Evolutionary conservation across 202 grass and related monocot genomes (phyloP), one percentile per base, ranked within the genome.

Genomic region (Musa balbisiana): DNA sequence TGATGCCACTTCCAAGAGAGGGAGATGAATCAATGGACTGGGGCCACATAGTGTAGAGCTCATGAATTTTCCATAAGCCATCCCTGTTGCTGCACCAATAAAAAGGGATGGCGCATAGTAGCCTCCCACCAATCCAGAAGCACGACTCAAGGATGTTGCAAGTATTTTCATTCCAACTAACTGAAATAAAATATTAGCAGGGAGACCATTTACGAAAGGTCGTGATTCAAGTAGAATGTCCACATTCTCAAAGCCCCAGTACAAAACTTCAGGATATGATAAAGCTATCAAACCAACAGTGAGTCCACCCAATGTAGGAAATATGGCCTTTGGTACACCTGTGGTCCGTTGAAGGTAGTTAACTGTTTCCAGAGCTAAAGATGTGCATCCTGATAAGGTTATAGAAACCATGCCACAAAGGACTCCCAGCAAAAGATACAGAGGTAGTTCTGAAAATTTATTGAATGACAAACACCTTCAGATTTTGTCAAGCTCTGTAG

Each of bases 201-300:
- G 91, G 58, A 97, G 90, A 23, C 87, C 66, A 49, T 64, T 83
- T 24, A 91, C 89, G 74, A 91, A 91, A 63, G 94, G 86, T 79
- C 82, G 79, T 24, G 93, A 97, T 76, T 97, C 93, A 76, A 97
- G 86, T 74, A 97, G 84, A 64, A 93, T 74, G 59, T 93, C 93
- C 79, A 93, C 90, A 84, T 97, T 97, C 78, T 97, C 86, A 79
- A 97, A 97, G 54, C 93, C 93, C 93, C 93, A 97, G 68, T 97
- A 97, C 15, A 97, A 82, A 64, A 97, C 81, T 82, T 97, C 88
- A 25, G 93, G 93, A 81, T 97, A 97, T 72, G 83, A 73, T 70
- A 97, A 84, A 81, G 90, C 88, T 56, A 97, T 83, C 69, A 97
- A 84, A 78, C 90, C 93, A 76, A 93, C 94, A 91, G 82, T 83